Percentiles rank a stretch among this genome's conserved stretches.
Conservation (phyloP, 441 rosid genomes). For the Melastoma candidum region DNA sequence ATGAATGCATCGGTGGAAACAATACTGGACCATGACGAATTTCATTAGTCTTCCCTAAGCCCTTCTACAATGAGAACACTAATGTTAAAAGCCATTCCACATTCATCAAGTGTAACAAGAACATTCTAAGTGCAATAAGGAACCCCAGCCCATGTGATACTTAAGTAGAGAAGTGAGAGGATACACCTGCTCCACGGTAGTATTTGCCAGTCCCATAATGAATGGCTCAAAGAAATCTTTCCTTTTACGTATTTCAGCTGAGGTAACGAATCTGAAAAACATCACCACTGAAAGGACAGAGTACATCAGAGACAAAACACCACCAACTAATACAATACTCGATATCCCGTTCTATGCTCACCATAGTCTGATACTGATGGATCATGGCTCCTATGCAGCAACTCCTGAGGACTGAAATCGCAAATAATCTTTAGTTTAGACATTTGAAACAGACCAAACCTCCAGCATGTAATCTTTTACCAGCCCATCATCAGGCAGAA, state of each 20-base stretch:
- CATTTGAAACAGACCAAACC: slow-evolving; percentile 1
- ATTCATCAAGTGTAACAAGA: background rate
- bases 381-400: slow-evolving; percentile 71
- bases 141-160: background rate
- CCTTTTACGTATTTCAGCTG: slow-evolving; percentile 87
- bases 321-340: background rate
- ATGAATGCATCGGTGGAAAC: too few relatives aligned
- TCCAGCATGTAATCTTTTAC: slow-evolving; percentile 1
- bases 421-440: slow-evolving; percentile 8
- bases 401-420: slow-evolving; percentile 59
- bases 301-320: slow-evolving; percentile 22
- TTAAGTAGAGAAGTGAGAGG: slow-evolving; percentile 1
- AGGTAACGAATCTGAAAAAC: slow-evolving; percentile 98
- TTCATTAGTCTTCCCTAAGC: too few relatives aligned
- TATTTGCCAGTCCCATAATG: slow-evolving; percentile 60
- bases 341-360: slow-evolving; percentile 30
- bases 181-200: slow-evolving; percentile 91
- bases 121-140: background rate
- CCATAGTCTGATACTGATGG: slow-evolving; percentile 82
- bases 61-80: too few relatives aligned
- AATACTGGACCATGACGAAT: too few relatives aligned
- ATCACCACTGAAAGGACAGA: slow-evolving; percentile 74
- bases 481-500: background rate
- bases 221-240: slow-evolving; percentile 88
- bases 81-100: background rate